Conservation (phyloP, 306 rosid species). For the Crotalaria pallida region DNA sequence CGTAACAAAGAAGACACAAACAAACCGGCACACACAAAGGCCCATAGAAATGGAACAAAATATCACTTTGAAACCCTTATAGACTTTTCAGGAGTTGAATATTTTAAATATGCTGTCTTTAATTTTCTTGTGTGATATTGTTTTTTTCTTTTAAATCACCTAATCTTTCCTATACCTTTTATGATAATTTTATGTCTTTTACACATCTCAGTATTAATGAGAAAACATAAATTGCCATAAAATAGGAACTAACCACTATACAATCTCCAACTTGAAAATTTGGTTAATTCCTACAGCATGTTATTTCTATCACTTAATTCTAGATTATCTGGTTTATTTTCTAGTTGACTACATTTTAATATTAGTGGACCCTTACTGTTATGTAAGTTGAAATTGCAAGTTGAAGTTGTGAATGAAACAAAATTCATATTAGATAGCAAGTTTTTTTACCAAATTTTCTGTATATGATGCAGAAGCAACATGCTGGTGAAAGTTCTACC, state of each 20-base stretch:
- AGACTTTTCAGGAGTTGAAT: background rate
- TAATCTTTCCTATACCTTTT: background rate
- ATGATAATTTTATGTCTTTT: too few species aligned
- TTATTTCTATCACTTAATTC: too few species aligned
- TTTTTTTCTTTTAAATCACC: background rate
- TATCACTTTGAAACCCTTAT: background rate
- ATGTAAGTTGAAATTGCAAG: too few species aligned
- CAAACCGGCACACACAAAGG: background rate
- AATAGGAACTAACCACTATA: too few species aligned
- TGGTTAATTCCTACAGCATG: too few species aligned
- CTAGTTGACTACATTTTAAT: too few species aligned
- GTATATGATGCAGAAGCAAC: slow-evolving; percentile 47
- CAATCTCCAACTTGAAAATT: too few species aligned
- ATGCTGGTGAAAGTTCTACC: slow-evolving; percentile 30
- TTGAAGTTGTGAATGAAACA: too few species aligned
- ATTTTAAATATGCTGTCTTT: background rate
- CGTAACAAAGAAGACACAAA: background rate
- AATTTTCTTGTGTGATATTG: background rate
- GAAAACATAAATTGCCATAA: too few species aligned
- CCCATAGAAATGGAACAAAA: background rate
- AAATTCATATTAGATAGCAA: background rate
- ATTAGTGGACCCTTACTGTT: too few species aligned
- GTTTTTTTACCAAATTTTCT: slow-evolving; percentile 20
- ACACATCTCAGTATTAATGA: too few species aligned
- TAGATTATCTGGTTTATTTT: too few species aligned